Percentiles rank a stretch among this genome's conserved stretches.
These are phyloP conservation scores for Pyrenula massariospora DNA, from an alignment of 495 filamentous ascomycete genomes.

Conservation along the genomic window DNA sequence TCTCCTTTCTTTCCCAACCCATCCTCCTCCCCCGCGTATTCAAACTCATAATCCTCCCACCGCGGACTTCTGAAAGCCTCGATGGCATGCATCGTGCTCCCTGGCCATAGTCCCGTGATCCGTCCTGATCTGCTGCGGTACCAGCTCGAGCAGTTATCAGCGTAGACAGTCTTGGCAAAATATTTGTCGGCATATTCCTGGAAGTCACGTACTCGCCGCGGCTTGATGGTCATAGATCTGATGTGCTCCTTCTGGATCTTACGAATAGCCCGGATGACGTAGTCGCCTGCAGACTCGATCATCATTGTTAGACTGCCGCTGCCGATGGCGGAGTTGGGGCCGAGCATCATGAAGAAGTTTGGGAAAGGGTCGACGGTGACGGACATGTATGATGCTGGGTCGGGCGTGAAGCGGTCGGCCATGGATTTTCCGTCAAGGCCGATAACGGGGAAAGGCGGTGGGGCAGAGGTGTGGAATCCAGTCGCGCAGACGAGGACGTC, in stretches of 20 bases:
- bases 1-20: neutral
- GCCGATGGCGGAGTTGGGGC: slow-evolving; percentile 31
- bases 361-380: slow-evolving; percentile 51
- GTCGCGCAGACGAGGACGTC: slow-evolving; percentile 44
- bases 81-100: slow-evolving; percentile 27
- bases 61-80: slow-evolving; percentile 21
- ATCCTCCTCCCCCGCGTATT: slow-evolving; percentile 14
- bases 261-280: slow-evolving; percentile 33
- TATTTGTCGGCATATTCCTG: slow-evolving; percentile 27
- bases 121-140: slow-evolving; percentile 40
- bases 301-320: slow-evolving; percentile 47
- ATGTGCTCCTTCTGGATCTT: slow-evolving; percentile 22
- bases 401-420: slow-evolving; percentile 33
- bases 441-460: slow-evolving; percentile 34
- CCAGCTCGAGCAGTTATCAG: slow-evolving; percentile 44
- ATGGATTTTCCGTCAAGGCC: slow-evolving; percentile 37
- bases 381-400: slow-evolving; percentile 45
- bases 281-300: slow-evolving; percentile 46
- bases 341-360: slow-evolving; percentile 48
- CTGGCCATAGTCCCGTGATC: slow-evolving; percentile 48
- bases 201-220: slow-evolving; percentile 17
- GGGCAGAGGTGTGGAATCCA: slow-evolving; percentile 32
- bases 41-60: slow-evolving; percentile 31
- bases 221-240: slow-evolving; percentile 24
- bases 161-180: slow-evolving; percentile 32